These are phyloP conservation scores for Cyclospora cayetanensis DNA, from an alignment of 169 alveolate species.

Conservation along the genomic window DNA sequence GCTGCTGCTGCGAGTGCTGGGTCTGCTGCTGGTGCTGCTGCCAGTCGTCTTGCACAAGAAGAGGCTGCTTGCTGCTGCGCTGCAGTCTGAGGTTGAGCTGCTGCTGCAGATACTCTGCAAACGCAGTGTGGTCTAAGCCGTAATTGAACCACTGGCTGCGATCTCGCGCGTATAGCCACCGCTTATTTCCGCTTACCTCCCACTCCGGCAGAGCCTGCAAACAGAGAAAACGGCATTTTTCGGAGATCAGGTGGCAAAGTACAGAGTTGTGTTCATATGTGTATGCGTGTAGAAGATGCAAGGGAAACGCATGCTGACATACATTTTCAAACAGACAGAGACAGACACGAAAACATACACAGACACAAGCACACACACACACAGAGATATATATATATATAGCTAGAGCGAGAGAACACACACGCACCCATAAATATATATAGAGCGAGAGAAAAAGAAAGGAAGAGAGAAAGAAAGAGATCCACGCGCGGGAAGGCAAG, in stretches of 20 bases:
- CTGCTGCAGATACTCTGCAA: slow-evolving; percentile 22
- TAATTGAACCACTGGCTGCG: slow-evolving; percentile 44
- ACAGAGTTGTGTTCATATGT: background rate
- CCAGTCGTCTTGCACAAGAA: background rate
- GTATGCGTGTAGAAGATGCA: background rate
- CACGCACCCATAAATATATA: background rate
- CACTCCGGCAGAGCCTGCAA: slow-evolving; percentile 48
- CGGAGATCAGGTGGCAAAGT: background rate
- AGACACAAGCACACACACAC: no score
- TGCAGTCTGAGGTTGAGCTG: slow-evolving; percentile 9
- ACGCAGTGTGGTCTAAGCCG: slow-evolving; percentile 38
- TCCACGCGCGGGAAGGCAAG: no score
- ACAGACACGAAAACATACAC: background rate
- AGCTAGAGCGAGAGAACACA: background rate
- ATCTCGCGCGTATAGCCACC: slow-evolving; percentile 59
- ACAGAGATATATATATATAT: no score
- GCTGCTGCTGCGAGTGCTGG: slow-evolving; percentile 15
- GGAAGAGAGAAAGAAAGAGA: no score
- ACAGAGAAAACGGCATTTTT: background rate
- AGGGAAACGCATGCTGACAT: no score
- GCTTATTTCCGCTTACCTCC: slow-evolving; percentile 41
- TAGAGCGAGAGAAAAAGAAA: background rate
- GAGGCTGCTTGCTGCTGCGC: slow-evolving; percentile 25
- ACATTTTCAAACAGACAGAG: background rate
- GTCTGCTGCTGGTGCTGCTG: background rate